Conservation (phyloP, 805 yeast genomes). For the Metschnikowia aberdeeniae region DNA sequence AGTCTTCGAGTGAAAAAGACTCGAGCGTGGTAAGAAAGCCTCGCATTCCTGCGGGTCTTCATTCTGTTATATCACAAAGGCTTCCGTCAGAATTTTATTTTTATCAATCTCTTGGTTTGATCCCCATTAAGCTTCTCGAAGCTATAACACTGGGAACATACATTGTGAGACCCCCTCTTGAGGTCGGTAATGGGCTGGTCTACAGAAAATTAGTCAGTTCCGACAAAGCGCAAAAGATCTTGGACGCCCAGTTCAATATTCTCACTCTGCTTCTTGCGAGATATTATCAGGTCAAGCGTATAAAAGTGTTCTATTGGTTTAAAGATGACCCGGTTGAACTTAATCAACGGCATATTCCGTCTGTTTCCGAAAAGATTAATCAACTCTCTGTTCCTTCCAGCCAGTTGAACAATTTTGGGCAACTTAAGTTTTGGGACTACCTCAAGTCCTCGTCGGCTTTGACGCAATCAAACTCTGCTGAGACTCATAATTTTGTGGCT, state of each 20-base stretch:
- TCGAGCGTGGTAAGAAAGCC: not conserved
- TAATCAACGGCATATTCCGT: constrained; percentile 51
- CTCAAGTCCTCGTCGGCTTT: constrained; percentile 14
- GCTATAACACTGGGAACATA: constrained; percentile 62
- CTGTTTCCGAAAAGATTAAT: constrained; percentile 40
- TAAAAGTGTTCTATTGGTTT: constrained; percentile 55
- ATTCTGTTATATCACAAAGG: constrained; percentile 76
- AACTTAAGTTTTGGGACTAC: constrained; percentile 22
- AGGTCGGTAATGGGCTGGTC: constrained; percentile 54
- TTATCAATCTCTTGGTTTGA: constrained; percentile 74
- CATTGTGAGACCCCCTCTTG: constrained; percentile 62
- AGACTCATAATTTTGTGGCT: constrained; percentile 6
- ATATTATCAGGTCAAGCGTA: constrained; percentile 74
- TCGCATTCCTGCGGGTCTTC: constrained; percentile 71
- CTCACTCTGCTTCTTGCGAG: constrained; percentile 73
- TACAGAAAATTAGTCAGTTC: constrained; percentile 53
- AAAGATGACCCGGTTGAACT: constrained; percentile 40
- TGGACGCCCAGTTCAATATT: constrained; percentile 61
- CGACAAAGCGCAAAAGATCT: constrained; percentile 43
- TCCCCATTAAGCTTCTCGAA: constrained; percentile 60
- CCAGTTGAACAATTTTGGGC: constrained; percentile 18
- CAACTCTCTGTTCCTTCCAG: not conserved
- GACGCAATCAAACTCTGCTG: not conserved
- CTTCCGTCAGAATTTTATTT: constrained; percentile 82
- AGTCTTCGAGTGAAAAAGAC: not conserved